Evolutionary conservation across 345 rosid species (phyloP), one percentile per base, ranked within the genome.

Genomic region (Viola odorata): DNA sequence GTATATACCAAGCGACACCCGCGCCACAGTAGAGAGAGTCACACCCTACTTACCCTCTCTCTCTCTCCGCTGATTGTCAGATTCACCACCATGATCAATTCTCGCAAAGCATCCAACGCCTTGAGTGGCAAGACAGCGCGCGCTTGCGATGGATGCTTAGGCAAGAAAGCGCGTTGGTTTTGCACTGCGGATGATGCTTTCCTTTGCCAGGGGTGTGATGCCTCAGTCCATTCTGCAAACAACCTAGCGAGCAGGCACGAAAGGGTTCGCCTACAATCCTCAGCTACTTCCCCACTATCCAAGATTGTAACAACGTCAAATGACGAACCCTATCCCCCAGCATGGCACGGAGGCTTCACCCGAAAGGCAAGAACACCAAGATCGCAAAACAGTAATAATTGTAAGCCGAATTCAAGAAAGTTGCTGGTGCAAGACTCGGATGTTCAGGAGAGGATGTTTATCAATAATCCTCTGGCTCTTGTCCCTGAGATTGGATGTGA

Each of bases 151-250:
- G 32, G 71, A 50, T 68, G 71, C 32, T 48, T 63, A 6, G 4
- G 56, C 41, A 60, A 62, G 49, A 77, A 81, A 41, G 90, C 90
- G 8, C 74, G 81, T 13, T 82, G 88, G 86, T 84, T 69, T 56
- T 84, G 95, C 9, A 73, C 74, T 0, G 83, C 88, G 0, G 90
- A 87, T 10, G 88, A 81, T 38, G 90, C 95, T 44, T 87, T 87
- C 60, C 84, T 87, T 48, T 87, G 95, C 79, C 88, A 81, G 58
- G 70, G 55, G 37, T 87, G 95, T 45, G 90, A 84, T 69, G 55
- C 82, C 4, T 81, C 86, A 0, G 81, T 87, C 51, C 90, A 84
- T 73, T 82, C 90, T 0, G 88, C 90, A 0, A 84, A 87, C 74
- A 84, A 61, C 64, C 62, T 87, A 4, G 86, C 95, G 0, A 69